A percentile compares a stretch with the other conserved stretches of the same genome.
Conservation (phyloP, 2,329 filamentous ascomycete genomes). For the Mycocentrospora acerina region DNA sequence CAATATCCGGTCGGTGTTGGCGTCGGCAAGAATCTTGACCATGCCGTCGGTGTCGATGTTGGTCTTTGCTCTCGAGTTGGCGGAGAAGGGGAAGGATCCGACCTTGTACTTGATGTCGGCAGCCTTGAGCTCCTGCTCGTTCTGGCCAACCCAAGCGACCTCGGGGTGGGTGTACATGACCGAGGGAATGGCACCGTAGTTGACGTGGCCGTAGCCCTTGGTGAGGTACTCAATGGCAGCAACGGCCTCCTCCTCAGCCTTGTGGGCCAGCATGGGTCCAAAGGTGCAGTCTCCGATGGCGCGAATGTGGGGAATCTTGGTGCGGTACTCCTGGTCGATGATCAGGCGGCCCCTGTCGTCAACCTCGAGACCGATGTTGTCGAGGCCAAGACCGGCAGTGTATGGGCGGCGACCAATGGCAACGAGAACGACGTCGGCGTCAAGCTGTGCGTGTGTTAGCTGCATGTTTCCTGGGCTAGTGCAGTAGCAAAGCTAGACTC, state of each 20-base stretch:
- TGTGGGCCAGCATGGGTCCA: constrained; percentile 98
- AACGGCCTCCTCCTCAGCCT: constrained; percentile 97
- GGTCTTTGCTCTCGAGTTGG: constrained; percentile 98
- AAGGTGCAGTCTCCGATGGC: constrained; percentile 96
- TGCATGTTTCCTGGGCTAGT: neutral
- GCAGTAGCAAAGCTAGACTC: constrained; percentile 47
- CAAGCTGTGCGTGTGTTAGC: constrained; percentile 61
- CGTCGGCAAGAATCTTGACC: constrained; percentile 96
- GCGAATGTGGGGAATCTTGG: constrained; percentile 94
- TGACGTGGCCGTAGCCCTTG: constrained; percentile 97
- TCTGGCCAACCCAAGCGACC: constrained; percentile 98
- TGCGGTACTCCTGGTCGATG: constrained; percentile 98
- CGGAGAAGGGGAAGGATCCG: constrained; percentile 94
- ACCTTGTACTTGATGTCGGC: constrained; percentile 88
- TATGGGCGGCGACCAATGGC: constrained; percentile 96
- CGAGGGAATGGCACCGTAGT: constrained; percentile 95
- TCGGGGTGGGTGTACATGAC: constrained; percentile 99
- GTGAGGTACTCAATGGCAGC: constrained; percentile 95
- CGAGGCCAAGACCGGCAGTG: constrained; percentile 85
- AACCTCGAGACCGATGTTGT: constrained; percentile 88
- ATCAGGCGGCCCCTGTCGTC: constrained; percentile 94
- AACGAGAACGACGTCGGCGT: constrained; percentile 92
- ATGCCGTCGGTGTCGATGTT: constrained; percentile 94
- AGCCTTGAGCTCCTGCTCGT: constrained; percentile 91
- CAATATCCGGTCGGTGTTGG: constrained; percentile 92